Percentiles rank a stretch among this genome's conserved stretches.
Evolutionary conservation across 1,284 basidiomycete species (phyloP).

Genomic region (Coniferiporia weirii): DNA sequence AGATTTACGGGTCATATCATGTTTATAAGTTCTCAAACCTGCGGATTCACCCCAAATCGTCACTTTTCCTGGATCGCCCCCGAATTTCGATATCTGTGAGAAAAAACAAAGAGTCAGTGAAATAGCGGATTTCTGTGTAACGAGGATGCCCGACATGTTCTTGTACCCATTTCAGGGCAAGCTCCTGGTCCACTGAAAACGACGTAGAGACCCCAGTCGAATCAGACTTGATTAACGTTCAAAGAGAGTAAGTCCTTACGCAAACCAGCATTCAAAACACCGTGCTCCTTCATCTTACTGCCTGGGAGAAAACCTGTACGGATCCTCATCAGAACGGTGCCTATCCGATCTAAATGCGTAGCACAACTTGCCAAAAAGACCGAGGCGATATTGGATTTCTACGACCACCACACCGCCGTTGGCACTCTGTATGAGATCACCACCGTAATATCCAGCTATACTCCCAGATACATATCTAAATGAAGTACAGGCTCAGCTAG

Average conservation of each 20-base stretch:
- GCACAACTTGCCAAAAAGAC: constrained; percentile 11
- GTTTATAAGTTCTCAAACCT: constrained; percentile 22
- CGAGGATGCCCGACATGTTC: constrained; percentile 21
- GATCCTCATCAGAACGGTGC: background rate
- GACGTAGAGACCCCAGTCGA: background rate
- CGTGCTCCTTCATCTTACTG: constrained; percentile 24
- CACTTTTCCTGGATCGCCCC: constrained; percentile 29
- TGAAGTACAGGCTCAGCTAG: too few relatives aligned
- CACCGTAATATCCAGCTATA: constrained; percentile 14
- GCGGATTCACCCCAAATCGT: constrained; percentile 32
- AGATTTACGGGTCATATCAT: too few relatives aligned
- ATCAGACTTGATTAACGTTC: background rate
- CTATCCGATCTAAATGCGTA: background rate
- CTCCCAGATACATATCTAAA: background rate
- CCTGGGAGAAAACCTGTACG: constrained; percentile 27
- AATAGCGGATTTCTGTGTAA: background rate
- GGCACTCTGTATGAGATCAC: constrained; percentile 12
- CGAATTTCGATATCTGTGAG: constrained; percentile 26
- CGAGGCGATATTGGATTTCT: constrained; percentile 19
- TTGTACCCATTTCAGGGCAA: constrained; percentile 31
- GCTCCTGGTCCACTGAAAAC: constrained; percentile 28
- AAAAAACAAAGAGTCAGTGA: background rate
- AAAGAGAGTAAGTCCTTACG: constrained; percentile 18
- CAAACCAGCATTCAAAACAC: constrained; percentile 27
- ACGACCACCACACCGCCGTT: constrained; percentile 17